Conservation (phyloP, 129 eudicot species). For the Saposhnikovia divaricata region DNA sequence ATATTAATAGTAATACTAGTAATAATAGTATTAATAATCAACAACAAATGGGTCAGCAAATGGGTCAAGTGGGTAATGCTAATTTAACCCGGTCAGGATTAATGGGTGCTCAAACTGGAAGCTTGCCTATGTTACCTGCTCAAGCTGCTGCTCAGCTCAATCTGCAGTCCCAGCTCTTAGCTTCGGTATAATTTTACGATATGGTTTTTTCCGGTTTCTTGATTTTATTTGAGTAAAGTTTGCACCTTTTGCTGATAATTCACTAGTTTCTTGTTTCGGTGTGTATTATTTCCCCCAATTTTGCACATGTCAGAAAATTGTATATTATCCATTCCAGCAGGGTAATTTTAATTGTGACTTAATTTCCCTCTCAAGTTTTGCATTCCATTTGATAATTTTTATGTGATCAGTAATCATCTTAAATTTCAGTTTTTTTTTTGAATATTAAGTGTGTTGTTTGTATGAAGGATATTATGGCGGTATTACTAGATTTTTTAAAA, state of each 20-base stretch:
- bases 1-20: not conserved
- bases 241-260: not conserved
- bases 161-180: slow-evolving; percentile 64
- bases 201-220: not conserved
- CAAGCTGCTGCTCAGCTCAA: slow-evolving; percentile 65
- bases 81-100: not conserved
- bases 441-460: not conserved
- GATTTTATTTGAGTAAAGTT: not conserved
- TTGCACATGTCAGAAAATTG: not conserved
- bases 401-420: not conserved
- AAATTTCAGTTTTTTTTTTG: not conserved
- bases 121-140: slow-evolving; percentile 56
- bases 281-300: not conserved
- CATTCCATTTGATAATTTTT: not conserved
- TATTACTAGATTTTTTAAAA: not conserved
- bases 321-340: not conserved
- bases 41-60: slow-evolving; percentile 7
- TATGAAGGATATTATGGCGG: not conserved
- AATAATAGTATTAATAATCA: not conserved
- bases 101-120: slow-evolving; percentile 43
- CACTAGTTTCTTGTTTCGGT: not conserved
- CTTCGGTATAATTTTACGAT: slow-evolving; percentile 41
- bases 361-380: not conserved
- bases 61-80: slow-evolving; percentile 7
- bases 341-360: not conserved